phyloP scores from a whole-genome alignment of 2,329 filamentous ascomycete genomes.

The Mycocentrospora acerina region DNA sequence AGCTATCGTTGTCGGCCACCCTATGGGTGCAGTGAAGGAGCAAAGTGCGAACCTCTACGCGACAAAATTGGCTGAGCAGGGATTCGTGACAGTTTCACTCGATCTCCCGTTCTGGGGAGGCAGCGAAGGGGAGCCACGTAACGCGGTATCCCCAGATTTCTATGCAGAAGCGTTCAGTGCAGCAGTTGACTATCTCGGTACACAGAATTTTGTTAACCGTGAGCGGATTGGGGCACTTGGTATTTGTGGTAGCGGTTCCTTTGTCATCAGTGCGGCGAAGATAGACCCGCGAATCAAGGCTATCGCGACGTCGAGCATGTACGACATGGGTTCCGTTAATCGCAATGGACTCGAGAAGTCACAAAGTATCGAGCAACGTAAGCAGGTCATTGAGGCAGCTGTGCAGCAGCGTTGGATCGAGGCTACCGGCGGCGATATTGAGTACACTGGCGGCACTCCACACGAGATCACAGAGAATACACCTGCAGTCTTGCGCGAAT shows the following conservation, averaged over 20 bases:
- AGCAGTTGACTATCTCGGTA: slow-evolving; percentile 37
- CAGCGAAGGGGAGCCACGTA: slow-evolving; percentile 28
- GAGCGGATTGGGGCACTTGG: slow-evolving; percentile 34
- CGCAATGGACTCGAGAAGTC: slow-evolving; percentile 13
- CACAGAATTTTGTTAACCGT: slow-evolving; percentile 26
- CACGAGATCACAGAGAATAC: slow-evolving; percentile 20
- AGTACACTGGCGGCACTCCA: no score
- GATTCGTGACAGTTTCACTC: slow-evolving; percentile 28
- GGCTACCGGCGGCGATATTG: slow-evolving; percentile 7
- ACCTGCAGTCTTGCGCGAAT: slow-evolving; percentile 23
- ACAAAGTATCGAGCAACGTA: slow-evolving; percentile 12
- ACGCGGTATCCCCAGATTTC: slow-evolving; percentile 25
- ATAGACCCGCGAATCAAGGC: slow-evolving; percentile 29
- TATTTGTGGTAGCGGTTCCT: slow-evolving; percentile 36
- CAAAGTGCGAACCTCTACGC: slow-evolving; percentile 36
- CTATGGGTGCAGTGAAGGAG: slow-evolving; percentile 35
- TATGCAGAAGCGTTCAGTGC: slow-evolving; percentile 35
- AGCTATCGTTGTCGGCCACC: slow-evolving; percentile 32
- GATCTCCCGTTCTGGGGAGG: slow-evolving; percentile 28
- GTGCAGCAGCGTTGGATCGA: slow-evolving; percentile 12
- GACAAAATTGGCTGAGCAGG: slow-evolving; percentile 29
- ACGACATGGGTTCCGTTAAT: slow-evolving; percentile 15
- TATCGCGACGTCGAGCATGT: slow-evolving; percentile 24
- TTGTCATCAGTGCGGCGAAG: slow-evolving; percentile 41
- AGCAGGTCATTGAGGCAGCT: slow-evolving; percentile 8